A percentile compares a stretch with the other conserved stretches of the same genome.
These are phyloP conservation scores for Ceratorhiza oryzae-sativae DNA, from an alignment of 1,284 basidiomycete species.

Conservation along the genomic window DNA sequence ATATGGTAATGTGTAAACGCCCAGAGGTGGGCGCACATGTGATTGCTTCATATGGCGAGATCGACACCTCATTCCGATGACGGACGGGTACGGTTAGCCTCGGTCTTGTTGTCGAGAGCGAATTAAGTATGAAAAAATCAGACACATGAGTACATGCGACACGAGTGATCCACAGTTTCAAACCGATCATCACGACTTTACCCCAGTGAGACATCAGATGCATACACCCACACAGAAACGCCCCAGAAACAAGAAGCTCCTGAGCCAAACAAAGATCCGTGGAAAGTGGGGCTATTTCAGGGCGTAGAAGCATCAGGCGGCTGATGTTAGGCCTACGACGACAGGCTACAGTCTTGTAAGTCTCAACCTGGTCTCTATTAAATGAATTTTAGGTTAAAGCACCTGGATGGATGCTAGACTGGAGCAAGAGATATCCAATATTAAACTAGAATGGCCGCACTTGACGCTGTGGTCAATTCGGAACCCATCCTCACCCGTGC, in stretches of 20 bases:
- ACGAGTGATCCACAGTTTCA: no score
- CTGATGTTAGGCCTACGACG: conserved; percentile 18
- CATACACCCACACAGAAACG: conserved; percentile 23
- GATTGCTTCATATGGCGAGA: neutral
- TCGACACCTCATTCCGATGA: neutral
- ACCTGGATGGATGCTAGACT: neutral
- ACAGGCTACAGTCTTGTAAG: neutral
- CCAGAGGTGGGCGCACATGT: neutral
- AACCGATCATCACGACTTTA: neutral
- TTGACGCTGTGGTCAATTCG: neutral
- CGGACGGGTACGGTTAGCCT: neutral
- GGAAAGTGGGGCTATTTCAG: conserved; percentile 26
- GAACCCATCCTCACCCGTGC: conserved; percentile 15
- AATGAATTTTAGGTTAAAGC: neutral
- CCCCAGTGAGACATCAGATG: neutral
- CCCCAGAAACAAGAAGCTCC: conserved; percentile 16
- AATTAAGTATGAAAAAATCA: no score
- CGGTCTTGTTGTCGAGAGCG: no score
- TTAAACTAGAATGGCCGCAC: neutral
- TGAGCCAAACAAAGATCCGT: conserved; percentile 24
- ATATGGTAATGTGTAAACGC: neutral
- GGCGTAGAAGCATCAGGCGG: conserved; percentile 12
- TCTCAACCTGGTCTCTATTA: neutral
- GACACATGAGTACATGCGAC: no score
- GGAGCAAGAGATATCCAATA: neutral